A percentile compares a stretch with the other conserved stretches of the same genome.
Evolutionary conservation across 805 yeast species (phyloP).

Genomic region (Komagataella mondaviorum): DNA sequence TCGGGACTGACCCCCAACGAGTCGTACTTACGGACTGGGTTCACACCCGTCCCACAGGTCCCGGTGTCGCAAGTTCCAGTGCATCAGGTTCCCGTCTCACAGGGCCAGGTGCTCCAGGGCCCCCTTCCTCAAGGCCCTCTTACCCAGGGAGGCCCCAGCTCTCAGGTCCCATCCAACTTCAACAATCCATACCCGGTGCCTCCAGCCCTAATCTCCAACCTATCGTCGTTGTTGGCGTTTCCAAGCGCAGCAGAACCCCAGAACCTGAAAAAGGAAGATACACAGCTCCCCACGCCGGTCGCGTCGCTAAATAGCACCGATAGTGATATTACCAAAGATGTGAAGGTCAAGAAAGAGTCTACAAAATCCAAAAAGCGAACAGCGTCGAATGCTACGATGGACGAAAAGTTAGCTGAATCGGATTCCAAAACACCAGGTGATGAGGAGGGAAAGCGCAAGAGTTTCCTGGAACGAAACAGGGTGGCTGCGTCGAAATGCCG

Average conservation of each 20-base stretch:
- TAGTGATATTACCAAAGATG: conserved; percentile 12
- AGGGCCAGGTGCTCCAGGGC: not conserved
- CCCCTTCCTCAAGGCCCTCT: not conserved
- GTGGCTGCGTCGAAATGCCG: conserved; percentile 97
- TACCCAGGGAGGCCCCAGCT: not conserved
- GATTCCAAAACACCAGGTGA: conserved; percentile 30
- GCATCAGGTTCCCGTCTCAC: not conserved
- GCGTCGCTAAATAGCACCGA: not conserved
- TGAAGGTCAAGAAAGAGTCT: conserved; percentile 2
- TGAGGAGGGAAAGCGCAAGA: conserved; percentile 66
- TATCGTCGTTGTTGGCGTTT: not conserved
- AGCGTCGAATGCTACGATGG: conserved; percentile 3
- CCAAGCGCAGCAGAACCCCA: not conserved
- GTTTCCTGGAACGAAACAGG: conserved; percentile 81
- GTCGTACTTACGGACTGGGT: conserved; percentile 54
- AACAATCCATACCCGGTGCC: not conserved
- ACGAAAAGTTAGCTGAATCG: conserved; percentile 22
- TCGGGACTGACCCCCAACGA: conserved; percentile 71
- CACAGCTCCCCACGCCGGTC: not conserved
- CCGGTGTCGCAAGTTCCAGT: conserved; percentile 9
- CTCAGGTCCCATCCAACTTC: not conserved
- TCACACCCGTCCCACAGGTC: conserved; percentile 40
- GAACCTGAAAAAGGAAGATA: not conserved
- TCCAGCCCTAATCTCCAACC: not conserved
- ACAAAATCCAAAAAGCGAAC: conserved; percentile 2